phyloP scores from a whole-genome alignment of 495 filamentous ascomycete genomes.

The Penicillium ochrochloron region DNA sequence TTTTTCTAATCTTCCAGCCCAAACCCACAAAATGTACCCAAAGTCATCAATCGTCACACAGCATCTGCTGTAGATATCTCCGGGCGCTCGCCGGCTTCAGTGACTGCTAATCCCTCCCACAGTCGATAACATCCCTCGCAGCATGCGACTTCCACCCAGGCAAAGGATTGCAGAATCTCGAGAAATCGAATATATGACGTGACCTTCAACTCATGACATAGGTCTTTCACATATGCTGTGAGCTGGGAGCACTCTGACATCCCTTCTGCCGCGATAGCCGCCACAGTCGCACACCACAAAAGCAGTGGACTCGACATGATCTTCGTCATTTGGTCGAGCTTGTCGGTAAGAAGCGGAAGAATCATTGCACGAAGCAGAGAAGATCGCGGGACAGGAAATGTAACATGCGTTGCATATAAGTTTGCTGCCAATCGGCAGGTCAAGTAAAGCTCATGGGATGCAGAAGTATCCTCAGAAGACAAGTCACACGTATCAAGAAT shows the following conservation, averaged over 20 bases:
- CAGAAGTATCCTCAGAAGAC: neutral
- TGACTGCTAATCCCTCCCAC: conserved; percentile 1
- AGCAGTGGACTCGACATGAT: neutral
- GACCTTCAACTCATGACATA: neutral
- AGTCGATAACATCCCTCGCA: conserved; percentile 3
- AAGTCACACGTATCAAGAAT: neutral
- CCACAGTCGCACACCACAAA: conserved; percentile 5
- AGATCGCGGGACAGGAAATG: conserved; percentile 7
- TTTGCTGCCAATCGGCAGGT: conserved; percentile 6
- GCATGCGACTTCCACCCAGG: conserved; percentile 12
- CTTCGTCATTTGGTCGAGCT: conserved; percentile 1
- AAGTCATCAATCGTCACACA: neutral
- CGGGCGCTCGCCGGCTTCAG: neutral
- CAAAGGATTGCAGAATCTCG: conserved; percentile 6
- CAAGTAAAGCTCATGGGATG: neutral
- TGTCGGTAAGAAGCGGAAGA: conserved; percentile 1
- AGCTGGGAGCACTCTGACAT: neutral
- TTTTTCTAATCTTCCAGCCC: neutral
- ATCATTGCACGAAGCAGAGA: neutral
- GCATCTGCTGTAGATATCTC: neutral
- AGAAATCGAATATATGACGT: neutral
- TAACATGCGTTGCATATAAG: conserved; percentile 7
- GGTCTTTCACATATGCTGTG: neutral
- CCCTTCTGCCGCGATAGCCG: conserved; percentile 6
- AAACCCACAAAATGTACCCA: neutral